These are phyloP conservation scores for Xylariaceae sp. DNA, from an alignment of 2,329 filamentous ascomycete species.

Conservation along the genomic window DNA sequence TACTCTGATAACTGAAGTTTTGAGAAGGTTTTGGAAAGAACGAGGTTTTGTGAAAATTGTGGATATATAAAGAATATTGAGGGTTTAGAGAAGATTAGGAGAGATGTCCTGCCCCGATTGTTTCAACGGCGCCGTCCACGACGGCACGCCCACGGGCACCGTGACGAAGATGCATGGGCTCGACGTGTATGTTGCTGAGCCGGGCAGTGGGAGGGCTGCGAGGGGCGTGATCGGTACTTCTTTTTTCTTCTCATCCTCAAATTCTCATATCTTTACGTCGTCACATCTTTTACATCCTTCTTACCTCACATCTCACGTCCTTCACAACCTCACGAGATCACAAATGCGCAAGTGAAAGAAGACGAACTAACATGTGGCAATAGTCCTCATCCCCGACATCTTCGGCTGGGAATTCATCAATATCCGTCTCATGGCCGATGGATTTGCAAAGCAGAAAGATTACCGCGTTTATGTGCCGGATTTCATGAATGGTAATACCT, in stretches of 20 bases:
- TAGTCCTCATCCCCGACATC: conserved; percentile 49
- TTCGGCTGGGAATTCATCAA: conserved; percentile 53
- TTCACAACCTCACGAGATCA: too few relatives aligned
- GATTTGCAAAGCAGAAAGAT: conserved; percentile 45
- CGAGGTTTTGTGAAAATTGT: too few relatives aligned
- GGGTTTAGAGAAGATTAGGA: too few relatives aligned
- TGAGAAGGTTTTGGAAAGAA: too few relatives aligned
- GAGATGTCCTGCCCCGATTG: conserved; percentile 34
- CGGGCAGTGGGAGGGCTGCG: conserved; percentile 31
- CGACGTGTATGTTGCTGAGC: conserved; percentile 43
- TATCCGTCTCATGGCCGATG: conserved; percentile 47
- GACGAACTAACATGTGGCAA: not conserved
- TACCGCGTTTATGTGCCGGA: conserved; percentile 52
- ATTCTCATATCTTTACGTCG: too few relatives aligned
- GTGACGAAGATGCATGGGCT: conserved; percentile 44
- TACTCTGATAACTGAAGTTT: too few relatives aligned
- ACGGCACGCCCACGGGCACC: conserved; percentile 41
- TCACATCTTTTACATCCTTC: too few relatives aligned
- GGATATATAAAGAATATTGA: too few relatives aligned
- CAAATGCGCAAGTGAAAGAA: too few relatives aligned
- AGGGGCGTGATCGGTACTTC: conserved; percentile 39
- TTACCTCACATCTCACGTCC: too few relatives aligned
- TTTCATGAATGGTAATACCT: conserved; percentile 43
- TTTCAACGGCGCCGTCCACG: conserved; percentile 43
- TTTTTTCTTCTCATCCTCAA: too few relatives aligned